Percentiles rank a stretch among this genome's conserved stretches.
phyloP scores from a whole-genome alignment of 305 asterid genomes.

The Solanum hybrid region DNA sequence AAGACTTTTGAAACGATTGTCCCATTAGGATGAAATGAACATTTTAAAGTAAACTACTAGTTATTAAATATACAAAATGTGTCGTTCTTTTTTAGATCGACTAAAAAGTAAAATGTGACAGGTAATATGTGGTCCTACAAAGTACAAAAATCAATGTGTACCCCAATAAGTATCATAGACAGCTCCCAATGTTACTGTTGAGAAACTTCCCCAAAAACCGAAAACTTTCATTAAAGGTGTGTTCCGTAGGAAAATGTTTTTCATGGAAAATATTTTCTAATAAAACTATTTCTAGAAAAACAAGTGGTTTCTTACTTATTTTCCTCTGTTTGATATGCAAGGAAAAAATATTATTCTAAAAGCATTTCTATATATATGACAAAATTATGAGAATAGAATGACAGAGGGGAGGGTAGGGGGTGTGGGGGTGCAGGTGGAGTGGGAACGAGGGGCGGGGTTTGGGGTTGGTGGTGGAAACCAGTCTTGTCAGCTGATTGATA shows the following conservation, averaged over 20 bases:
- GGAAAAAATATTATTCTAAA: too few relatives aligned
- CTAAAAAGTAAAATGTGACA: not conserved
- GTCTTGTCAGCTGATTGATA: not conserved
- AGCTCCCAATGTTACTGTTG: not conserved
- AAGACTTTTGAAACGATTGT: not conserved
- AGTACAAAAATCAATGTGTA: not conserved
- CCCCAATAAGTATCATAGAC: not conserved
- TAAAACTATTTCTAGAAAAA: too few relatives aligned
- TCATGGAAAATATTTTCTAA: too few relatives aligned
- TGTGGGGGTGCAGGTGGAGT: too few relatives aligned
- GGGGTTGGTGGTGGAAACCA: not conserved
- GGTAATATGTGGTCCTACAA: not conserved
- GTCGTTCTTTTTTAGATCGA: not conserved
- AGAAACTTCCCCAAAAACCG: not conserved
- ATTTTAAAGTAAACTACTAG: not conserved
- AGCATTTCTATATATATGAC: too few relatives aligned
- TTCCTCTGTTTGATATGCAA: too few relatives aligned
- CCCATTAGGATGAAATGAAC: not conserved
- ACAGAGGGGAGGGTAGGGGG: too few relatives aligned
- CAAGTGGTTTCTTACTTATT: too few relatives aligned
- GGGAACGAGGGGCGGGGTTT: too few relatives aligned
- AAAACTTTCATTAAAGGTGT: not conserved
- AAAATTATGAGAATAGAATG: too few relatives aligned
- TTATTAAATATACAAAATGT: not conserved
- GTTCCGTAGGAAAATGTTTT: too few relatives aligned